Base-by-base conservation (phyloP, 2,329 filamentous ascomycete genomes). In the Colletotrichum incanum region DNA sequence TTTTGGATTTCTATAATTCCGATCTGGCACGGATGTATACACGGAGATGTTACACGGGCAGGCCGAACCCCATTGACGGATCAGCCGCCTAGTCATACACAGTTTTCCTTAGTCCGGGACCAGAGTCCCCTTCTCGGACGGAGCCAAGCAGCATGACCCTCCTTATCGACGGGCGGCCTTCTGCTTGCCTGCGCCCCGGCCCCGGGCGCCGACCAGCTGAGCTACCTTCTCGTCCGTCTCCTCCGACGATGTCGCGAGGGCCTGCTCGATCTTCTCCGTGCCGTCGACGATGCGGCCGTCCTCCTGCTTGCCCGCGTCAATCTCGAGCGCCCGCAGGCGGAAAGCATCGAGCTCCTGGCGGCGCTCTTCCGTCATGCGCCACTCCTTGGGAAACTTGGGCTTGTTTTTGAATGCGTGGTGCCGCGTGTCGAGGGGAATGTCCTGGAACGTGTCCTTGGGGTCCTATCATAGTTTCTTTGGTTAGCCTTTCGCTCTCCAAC, bases 341-440 rank as follows among this genome's bases (percentile, higher is more conserved):
- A 86, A 84, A 52, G 86, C 86, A n/a, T 90, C 88, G 62, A 98
- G 85, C 81, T 93, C 87, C 78, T 84, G 80, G 79, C 87, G 88
- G 74, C 94, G 88, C 83, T 93, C 86, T 58, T 89, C 84, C 2
- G 93, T 95, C 87, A 99, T 84, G 71, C 88, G 89, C 96, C 96
- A 99, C 76, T 91, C 90, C 76, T 90, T 88, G 2, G 96, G 96
- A 82, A 98, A 98, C 75, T 86, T 88, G 66, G 90, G 87, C 79
- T 89, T 90, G 52, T 81, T 81, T 85, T 93, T 93, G 74, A 89
- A 86, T 78, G 89, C 92, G 85, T 96, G 92, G 82, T 98, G 96
- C 77, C 96, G 89, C 72, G 94, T 92, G 79, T 99, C 95, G 60
- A 98, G 88, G 2, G 96, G 96, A 39, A 99, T 84, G 80, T 99